Evolutionary conservation across 345 rosid species (phyloP), one percentile per base, ranked within the genome.

Genomic region (Ceriops zippeliana): DNA sequence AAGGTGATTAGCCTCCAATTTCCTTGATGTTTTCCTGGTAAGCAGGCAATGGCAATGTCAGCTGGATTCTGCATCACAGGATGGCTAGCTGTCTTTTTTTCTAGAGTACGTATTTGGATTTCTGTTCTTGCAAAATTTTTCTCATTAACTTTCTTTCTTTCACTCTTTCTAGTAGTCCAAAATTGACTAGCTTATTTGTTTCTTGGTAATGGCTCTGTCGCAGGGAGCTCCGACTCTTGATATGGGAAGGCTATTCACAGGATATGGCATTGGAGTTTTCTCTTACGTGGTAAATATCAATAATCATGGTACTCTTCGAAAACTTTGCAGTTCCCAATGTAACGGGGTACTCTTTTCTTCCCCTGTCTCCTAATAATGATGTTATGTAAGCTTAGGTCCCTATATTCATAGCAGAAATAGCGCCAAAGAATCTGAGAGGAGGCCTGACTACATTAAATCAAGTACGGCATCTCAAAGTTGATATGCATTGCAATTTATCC

Each of bases 401-500:
- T 2, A 81, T 93, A 42, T 93, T 75, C 69, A 88, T 93, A 61
- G 92, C 98, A 63, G 98, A 93, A 82, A 90, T 93, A 71, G 80
- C 98, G 6, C 98, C 98, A 9, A 90, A 84, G 84, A 83, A 89
- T 82, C 95, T 90, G 17, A 81, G 97, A 6, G 96, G 98, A 69
- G 95, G 92, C 53, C 93, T 93, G 53, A 88, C 97, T 53, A 85
- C 98, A 51, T 67, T 89, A 62, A 93, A 93, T 77, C 91, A 86
- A 83, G 90, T 84, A 34, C 31, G 66, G 70, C 16, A 9, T 37
- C 34, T 47, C 27, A 15, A 66, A 68, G 62, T 2, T 27, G 9
- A 8, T 24, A 22, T 53, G 9, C 27, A 31, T 62, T n/a, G 6
- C 27, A 24, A 22, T 30, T 51, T 21, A 16, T 32, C 20, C n/a